phyloP scores from a whole-genome alignment of 2,329 filamentous ascomycete genomes.

The Aureobasidium subglaciale region DNA sequence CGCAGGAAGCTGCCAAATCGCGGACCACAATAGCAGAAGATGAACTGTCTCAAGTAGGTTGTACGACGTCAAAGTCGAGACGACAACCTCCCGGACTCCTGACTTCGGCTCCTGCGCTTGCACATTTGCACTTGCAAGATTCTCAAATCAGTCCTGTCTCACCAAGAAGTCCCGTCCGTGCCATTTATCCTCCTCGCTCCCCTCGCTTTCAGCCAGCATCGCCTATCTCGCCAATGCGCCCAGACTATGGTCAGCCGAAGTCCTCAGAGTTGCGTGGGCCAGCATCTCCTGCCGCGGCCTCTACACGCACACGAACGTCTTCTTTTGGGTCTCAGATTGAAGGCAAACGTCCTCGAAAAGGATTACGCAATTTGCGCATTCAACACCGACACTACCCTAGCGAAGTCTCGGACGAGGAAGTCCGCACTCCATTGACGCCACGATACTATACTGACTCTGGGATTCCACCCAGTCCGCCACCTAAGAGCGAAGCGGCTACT shows the following conservation, averaged over 20 bases:
- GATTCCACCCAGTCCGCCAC: constrained; percentile 48
- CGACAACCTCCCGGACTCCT: constrained; percentile 22
- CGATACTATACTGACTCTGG: constrained; percentile 47
- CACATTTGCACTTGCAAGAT: constrained; percentile 24
- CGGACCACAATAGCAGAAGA: constrained; percentile 15
- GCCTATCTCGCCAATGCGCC: constrained; percentile 24
- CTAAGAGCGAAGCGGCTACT: constrained; percentile 25
- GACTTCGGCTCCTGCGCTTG: constrained; percentile 22
- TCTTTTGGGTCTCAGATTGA: constrained; percentile 28
- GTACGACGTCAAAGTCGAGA: neutral
- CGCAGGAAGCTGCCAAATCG: constrained; percentile 60
- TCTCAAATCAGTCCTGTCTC: constrained; percentile 31
- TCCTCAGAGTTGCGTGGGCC: neutral
- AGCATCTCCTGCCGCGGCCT: neutral
- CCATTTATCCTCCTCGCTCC: constrained; percentile 40
- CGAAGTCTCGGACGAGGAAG: constrained; percentile 36
- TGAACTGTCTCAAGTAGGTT: neutral
- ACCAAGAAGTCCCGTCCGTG: constrained; percentile 35
- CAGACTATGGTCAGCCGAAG: constrained; percentile 19
- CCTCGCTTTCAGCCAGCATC: constrained; percentile 16
- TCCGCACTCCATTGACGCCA: constrained; percentile 49
- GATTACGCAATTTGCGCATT: constrained; percentile 43
- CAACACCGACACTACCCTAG: constrained; percentile 38
- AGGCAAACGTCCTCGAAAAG: constrained; percentile 24
- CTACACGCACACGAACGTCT: constrained; percentile 26